Evolutionary conservation across 169 alveolate genomes (phyloP), one percentile per base, ranked within the genome.

Genomic region (Toxoplasma gondii): DNA sequence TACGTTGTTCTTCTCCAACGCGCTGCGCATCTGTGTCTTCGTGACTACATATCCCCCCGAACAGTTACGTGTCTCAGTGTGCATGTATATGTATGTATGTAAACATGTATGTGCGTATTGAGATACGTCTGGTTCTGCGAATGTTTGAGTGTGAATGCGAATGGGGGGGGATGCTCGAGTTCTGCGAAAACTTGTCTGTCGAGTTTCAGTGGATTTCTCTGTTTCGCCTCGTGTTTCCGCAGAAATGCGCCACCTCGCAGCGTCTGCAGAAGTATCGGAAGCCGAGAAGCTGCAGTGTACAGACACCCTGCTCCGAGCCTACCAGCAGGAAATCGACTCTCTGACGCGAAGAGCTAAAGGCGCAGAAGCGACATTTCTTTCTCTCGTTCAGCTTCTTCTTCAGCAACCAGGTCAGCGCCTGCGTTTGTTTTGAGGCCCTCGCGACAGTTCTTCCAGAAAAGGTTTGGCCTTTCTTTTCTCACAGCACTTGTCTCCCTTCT

Each of bases 321-420:
- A 92, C 43, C 95, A 92, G 69, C 78, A 53, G 44, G 95, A 92
- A 80, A 69, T 92, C 67, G 95, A 92, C 38, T 19, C 39, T 12
- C 58, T 92, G 17, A 92, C 93, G n/a, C 58, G 84, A 24, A 29
- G 95, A 0, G 95, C 95, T 0, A 92, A 92, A 49, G 38, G 81
- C 0, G 95, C 95, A 31, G 95, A 92, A 78, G 84, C 93, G 43
- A 31, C 87, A 0, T 92, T 92, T 41, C 84, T 84, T 41, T 43
- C 69, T 19, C 92, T 92, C 58, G 69, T 67, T 69, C 93, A 92
- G 82, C 88, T 43, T 7, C 92, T 92, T 34, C 94, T 92, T 9
- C 91, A 84, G 53, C 94, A 92, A 49, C 88, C 93, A 5, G 93
- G 93, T 88, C 24, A 34, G 38, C 34, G 45, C 19, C 43, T 9